phyloP scores from a whole-genome alignment of 306 rosid genomes.

The Rubus idaeus region DNA sequence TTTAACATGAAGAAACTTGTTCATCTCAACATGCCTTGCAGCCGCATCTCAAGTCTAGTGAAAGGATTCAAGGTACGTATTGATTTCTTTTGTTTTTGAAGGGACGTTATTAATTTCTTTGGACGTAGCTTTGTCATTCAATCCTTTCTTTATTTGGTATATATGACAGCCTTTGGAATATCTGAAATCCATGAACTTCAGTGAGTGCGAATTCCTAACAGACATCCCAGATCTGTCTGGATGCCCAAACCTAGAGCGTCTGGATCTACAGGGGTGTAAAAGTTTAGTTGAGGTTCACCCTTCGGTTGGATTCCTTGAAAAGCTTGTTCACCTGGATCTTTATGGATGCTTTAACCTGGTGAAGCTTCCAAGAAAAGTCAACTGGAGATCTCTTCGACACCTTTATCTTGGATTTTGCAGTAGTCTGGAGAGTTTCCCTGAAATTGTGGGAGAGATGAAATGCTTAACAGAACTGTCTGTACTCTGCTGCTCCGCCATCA shows the following conservation, averaged over 20 bases:
- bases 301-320: background rate
- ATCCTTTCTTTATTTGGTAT: background rate
- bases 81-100: background rate
- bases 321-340: background rate
- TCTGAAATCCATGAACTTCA: background rate
- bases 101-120: background rate
- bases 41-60: constrained; percentile 9
- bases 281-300: background rate
- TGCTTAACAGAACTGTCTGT: fast-evolving
- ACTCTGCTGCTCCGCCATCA: fast-evolving
- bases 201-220: background rate
- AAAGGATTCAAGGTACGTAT: constrained; percentile 18
- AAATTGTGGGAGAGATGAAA: constrained; percentile 6
- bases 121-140: background rate
- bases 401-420: background rate
- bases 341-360: background rate
- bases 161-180: background rate
- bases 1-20: constrained; percentile 34
- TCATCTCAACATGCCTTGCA: constrained; percentile 28
- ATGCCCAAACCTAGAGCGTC: background rate
- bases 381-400: background rate
- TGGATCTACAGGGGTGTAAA: background rate
- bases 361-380: background rate
- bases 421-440: constrained; percentile 2
- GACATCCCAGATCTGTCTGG: background rate